Percentiles rank a stretch among this genome's conserved stretches.
These are phyloP conservation scores for Astragalus glycyphyllos DNA, from an alignment of 306 rosid genomes.

Conservation along the genomic window DNA sequence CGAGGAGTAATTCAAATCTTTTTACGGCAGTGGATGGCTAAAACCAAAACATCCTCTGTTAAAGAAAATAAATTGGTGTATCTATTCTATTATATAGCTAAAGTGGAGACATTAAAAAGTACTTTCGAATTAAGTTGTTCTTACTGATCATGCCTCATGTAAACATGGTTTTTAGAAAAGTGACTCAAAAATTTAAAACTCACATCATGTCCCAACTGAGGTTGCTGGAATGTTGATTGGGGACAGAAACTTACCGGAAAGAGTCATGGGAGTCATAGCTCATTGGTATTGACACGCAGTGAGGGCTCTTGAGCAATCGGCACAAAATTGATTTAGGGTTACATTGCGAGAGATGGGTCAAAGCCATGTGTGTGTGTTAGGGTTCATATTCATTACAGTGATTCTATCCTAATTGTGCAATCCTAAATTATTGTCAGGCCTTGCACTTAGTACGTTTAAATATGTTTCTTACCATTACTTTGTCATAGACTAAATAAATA, in stretches of 20 bases:
- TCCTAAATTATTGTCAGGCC: constrained; percentile 31
- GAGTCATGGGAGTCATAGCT: neutral
- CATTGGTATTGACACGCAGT: neutral
- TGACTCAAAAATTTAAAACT: neutral
- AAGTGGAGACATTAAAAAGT: neutral
- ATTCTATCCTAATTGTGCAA: neutral
- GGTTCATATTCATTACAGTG: neutral
- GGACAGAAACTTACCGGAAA: neutral
- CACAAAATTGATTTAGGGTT: neutral
- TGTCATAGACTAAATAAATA: constrained; percentile 15
- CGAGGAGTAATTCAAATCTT: constrained; percentile 16
- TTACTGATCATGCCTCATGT: neutral
- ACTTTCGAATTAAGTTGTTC: constrained; percentile 12
- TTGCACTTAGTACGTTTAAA: constrained; percentile 27
- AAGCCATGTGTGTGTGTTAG: neutral
- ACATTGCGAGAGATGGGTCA: neutral
- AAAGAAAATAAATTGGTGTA: constrained; percentile 25
- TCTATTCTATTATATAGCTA: constrained; percentile 22
- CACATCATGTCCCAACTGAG: neutral
- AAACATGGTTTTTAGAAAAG: constrained; percentile 2
- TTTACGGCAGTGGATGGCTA: constrained; percentile 14
- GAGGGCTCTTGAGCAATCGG: neutral
- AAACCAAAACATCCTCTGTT: constrained; percentile 28
- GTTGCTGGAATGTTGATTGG: neutral
- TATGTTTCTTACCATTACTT: constrained; percentile 26